These are phyloP conservation scores for Trypanosomatidae sp. DNA, from an alignment of 208 protist species.

Conservation along the genomic window DNA sequence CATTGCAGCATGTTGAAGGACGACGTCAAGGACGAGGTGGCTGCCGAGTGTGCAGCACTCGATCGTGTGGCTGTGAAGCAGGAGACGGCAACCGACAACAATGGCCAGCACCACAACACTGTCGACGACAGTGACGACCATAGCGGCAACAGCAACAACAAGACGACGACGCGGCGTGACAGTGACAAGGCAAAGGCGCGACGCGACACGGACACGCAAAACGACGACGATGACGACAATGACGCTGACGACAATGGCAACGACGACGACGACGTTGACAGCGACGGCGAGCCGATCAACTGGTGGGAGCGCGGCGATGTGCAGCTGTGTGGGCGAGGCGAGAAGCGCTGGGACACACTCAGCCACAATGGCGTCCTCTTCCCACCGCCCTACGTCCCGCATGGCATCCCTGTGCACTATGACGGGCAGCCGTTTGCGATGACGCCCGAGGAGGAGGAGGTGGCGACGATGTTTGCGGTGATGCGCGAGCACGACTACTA, in stretches of 20 bases:
- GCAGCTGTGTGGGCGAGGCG: slow-evolving; percentile 41
- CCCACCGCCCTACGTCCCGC: slow-evolving; percentile 92
- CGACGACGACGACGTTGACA: slow-evolving; percentile 11
- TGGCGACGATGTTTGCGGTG: slow-evolving; percentile 97
- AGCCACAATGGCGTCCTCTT: slow-evolving; percentile 96
- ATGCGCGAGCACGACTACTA: slow-evolving; percentile 93
- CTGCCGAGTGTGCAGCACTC: no score
- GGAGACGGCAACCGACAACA: no score
- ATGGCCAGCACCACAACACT: no score
- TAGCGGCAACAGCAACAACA: neutral
- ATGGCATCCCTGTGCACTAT: slow-evolving; percentile 94
- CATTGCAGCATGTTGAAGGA: no score
- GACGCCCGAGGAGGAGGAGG: slow-evolving; percentile 94
- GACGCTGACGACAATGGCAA: slow-evolving; percentile 6
- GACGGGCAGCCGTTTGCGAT: slow-evolving; percentile 88
- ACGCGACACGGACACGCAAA: neutral
- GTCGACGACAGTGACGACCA: neutral
- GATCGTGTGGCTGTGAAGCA: no score
- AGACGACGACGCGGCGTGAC: neutral
- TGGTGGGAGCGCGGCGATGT: slow-evolving; percentile 85
- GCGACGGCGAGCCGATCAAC: slow-evolving; percentile 28
- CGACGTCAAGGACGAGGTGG: no score
- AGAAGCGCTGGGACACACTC: slow-evolving; percentile 92
- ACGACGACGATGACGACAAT: slow-evolving; percentile 12
- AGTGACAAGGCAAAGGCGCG: neutral